Percentiles rank a stretch among this genome's conserved stretches.
Evolutionary conservation across 129 eudicot species (phyloP).

Genomic region (Kitagawia praeruptora): DNA sequence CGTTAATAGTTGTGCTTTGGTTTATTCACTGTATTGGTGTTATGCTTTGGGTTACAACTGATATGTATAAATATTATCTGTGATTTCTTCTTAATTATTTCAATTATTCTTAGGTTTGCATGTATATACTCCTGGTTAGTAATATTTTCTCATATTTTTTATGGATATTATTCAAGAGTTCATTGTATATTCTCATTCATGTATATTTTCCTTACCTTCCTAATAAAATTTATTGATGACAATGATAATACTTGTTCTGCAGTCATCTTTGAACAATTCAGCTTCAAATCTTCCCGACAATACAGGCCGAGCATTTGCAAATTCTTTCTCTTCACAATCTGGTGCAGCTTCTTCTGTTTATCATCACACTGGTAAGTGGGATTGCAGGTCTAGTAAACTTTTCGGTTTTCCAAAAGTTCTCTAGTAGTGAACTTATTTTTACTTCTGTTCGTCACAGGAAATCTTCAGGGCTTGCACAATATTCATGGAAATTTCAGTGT

Average conservation of each 20-base stretch:
- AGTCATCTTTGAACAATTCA: slow-evolving; percentile 84
- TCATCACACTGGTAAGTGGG: slow-evolving; percentile 62
- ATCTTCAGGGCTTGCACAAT: slow-evolving; percentile 71
- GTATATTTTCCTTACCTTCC: neutral
- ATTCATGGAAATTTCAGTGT: slow-evolving; percentile 75
- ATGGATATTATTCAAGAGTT: neutral
- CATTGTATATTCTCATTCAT: neutral
- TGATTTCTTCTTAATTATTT: neutral
- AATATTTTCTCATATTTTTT: neutral
- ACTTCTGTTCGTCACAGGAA: slow-evolving; percentile 30
- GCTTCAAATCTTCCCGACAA: slow-evolving; percentile 76
- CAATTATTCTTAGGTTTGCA: neutral
- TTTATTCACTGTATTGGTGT: neutral
- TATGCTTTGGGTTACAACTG: neutral
- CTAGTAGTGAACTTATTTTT: neutral
- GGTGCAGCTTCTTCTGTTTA: slow-evolving; percentile 83
- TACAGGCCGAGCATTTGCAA: slow-evolving; percentile 51
- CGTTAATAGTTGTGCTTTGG: neutral
- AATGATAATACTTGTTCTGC: slow-evolving; percentile 21
- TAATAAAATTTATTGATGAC: neutral
- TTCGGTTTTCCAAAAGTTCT: slow-evolving; percentile 1
- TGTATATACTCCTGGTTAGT: neutral
- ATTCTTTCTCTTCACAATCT: slow-evolving; percentile 79
- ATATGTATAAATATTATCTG: neutral
- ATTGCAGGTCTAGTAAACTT: neutral